Base-by-base conservation (phyloP, 306 rosid genomes). In the Begonia peltatifolia region DNA sequence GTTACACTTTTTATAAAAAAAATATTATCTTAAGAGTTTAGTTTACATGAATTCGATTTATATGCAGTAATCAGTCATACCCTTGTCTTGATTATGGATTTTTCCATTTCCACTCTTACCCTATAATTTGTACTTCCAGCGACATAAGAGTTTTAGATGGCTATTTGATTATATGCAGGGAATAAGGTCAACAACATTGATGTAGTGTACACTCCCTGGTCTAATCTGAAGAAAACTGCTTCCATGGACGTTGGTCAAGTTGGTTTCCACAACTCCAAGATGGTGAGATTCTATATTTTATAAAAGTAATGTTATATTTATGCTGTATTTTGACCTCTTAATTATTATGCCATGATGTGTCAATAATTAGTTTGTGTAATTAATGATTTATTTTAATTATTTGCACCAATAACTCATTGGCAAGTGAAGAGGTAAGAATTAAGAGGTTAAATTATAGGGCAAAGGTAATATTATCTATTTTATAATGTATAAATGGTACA, bases 161-260 rank as follows among this genome's bases (percentile, higher is more conserved):
- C 18, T 12, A 46, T 25, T 12, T 23, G 53, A 42, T 61, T 70
- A 47, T 52, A 5, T 72, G 63, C 79, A 89, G 97, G 97, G 23
- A 89, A 89, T 71, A 89, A 85, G 81, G 95, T 84, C 55, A 89
- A 84, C 74, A 89, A 85, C 47, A 55, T 85, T 11, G 97, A 89
- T 68, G 94, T 89, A 61, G 97, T 89, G 63, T 89, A 89, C 78
- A 89, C 97, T 58, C 89, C 97, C 42, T 89, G 97, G 97, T 55
- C 95, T 57, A 89, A 89, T 76, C 82, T 89, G 75, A 89, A 89
- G 90, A 89, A 89, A 80, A 78, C 94, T 51, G 79, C 95, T 42
- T 85, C 97, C 9, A 89, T 89, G 97, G 97, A 89, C 22, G 95
- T 82, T 76, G 97, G 97, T 50, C 97, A 89, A 89, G 90, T 89